These are phyloP conservation scores for Tolypocladium tundrense DNA, from an alignment of 2,329 filamentous ascomycete species.

Conservation along the genomic window DNA sequence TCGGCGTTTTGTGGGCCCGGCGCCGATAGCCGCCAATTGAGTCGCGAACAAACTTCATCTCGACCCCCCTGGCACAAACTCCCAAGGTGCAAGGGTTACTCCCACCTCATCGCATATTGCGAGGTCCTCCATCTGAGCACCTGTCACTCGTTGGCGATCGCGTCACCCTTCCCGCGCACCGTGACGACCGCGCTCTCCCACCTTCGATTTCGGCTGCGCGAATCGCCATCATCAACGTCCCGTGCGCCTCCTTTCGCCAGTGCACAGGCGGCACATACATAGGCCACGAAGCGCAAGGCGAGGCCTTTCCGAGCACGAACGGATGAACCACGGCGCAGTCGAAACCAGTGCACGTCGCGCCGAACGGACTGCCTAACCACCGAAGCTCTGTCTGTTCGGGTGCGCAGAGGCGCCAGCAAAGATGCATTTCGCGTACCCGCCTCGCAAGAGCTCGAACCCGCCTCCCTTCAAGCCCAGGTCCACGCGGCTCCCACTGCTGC, in stretches of 20 bases:
- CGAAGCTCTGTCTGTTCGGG: background rate
- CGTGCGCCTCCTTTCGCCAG: background rate
- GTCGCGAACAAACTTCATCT: background rate
- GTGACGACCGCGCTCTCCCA: background rate
- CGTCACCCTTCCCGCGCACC: background rate
- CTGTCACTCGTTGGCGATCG: background rate
- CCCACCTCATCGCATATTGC: background rate
- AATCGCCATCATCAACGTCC: background rate
- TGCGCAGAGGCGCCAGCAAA: slow-evolving; percentile 12
- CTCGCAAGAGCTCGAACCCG: slow-evolving; percentile 71
- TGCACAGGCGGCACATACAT: background rate
- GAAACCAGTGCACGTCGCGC: background rate
- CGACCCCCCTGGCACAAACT: background rate
- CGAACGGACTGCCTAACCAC: background rate
- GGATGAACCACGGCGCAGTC: background rate
- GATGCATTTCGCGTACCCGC: slow-evolving; percentile 87
- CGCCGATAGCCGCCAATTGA: slow-evolving; percentile 2
- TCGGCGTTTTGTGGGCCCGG: slow-evolving; percentile 8
- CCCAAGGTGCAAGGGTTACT: background rate
- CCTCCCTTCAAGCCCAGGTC: slow-evolving; percentile 58
- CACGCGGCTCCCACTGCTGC: slow-evolving; percentile 40
- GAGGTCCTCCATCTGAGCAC: background rate
- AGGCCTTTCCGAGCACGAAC: background rate
- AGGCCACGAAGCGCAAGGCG: background rate
- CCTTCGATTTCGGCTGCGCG: background rate